These are phyloP conservation scores for Achaetomium macrosporum DNA, from an alignment of 2,329 filamentous ascomycete genomes.

Conservation along the genomic window DNA sequence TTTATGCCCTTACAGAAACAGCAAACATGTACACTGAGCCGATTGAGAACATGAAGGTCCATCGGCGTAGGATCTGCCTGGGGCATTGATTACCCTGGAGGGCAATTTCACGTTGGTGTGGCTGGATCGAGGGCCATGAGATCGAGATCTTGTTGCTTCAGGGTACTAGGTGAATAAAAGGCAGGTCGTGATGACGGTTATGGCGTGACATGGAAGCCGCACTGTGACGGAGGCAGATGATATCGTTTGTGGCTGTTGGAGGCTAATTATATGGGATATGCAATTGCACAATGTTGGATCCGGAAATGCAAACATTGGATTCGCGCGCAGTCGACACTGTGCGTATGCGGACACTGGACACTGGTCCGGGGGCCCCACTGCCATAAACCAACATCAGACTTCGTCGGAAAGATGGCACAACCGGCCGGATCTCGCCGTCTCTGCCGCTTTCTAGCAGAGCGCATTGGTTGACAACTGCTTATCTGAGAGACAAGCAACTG, in stretches of 20 bases:
- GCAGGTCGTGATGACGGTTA: no score
- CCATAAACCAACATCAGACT: not conserved
- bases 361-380: not conserved
- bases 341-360: not conserved
- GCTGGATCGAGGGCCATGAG: not conserved
- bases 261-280: not conserved
- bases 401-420: no score
- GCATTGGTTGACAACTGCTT: no score
- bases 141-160: conserved; percentile 2
- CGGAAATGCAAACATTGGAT: not conserved
- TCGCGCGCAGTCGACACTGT: not conserved
- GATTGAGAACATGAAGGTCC: not conserved
- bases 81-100: not conserved
- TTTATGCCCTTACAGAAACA: not conserved
- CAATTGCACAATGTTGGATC: not conserved
- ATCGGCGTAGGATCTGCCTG: not conserved
- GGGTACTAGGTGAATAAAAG: no score
- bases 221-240: conserved; percentile 1
- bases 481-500: no score
- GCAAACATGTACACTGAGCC: not conserved
- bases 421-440: no score
- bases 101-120: conserved; percentile 1
- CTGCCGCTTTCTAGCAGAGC: no score
- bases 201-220: not conserved
- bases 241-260: not conserved